phyloP scores from a whole-genome alignment of 1,139 yeast genomes.

The Debaryomyces sp. region DNA sequence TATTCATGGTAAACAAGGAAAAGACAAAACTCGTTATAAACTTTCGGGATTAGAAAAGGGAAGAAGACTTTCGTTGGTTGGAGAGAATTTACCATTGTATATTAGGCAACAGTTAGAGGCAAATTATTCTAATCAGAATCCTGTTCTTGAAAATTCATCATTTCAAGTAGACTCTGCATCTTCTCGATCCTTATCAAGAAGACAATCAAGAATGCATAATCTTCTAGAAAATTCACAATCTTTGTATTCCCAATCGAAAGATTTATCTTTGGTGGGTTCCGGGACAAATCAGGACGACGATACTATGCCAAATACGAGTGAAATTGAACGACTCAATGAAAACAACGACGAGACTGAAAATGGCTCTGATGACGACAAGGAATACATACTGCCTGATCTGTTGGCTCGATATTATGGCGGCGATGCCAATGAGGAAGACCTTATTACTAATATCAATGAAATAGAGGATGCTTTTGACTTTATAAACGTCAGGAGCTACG shows the following conservation, averaged over 20 bases:
- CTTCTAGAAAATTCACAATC: constrained; percentile 42
- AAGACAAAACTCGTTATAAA: neutral
- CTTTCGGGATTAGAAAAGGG: neutral
- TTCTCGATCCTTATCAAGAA: constrained; percentile 4
- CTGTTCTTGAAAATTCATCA: neutral
- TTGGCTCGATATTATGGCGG: constrained; percentile 34
- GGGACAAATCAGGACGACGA: neutral
- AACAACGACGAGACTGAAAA: constrained; percentile 18
- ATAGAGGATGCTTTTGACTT: constrained; percentile 26
- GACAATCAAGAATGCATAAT: constrained; percentile 35
- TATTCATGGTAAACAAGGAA: neutral
- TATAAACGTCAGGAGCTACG: constrained; percentile 23
- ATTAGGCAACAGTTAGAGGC: constrained; percentile 34
- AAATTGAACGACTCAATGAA: neutral
- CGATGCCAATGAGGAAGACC: constrained; percentile 23
- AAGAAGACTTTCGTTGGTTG: constrained; percentile 40
- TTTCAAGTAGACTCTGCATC: neutral
- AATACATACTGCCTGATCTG: constrained; percentile 48
- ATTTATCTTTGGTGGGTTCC: constrained; percentile 11
- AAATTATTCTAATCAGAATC: neutral
- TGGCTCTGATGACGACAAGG: constrained; percentile 30
- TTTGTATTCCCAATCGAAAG: constrained; percentile 33
- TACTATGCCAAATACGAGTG: neutral
- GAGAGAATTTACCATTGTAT: constrained; percentile 42
- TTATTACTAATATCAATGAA: constrained; percentile 18